Evolutionary conservation across 148 eudicot genomes (phyloP), one percentile per base, ranked within the genome.

Genomic region (Silene uniflora): DNA sequence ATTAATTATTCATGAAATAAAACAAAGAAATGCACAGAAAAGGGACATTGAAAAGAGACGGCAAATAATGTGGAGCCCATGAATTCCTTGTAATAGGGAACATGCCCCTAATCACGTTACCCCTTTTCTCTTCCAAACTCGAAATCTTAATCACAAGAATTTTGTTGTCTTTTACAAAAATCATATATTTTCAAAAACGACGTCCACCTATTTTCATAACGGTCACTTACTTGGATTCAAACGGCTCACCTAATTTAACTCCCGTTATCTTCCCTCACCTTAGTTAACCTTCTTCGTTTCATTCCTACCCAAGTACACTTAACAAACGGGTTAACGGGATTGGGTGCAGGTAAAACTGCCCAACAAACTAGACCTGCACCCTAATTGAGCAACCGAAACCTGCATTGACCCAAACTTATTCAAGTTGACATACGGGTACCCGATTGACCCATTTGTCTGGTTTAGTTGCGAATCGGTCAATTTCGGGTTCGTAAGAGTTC

Each of bases 141-240:
- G 7, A 4, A 4, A 22, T 70, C 72, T 68, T 68, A 70, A 22
- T 70, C 73, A 70, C 73, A 70, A 14, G 60, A 47, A 23, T 70
- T 70, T 24, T 52, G 60, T 46, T 69, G 72, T 69, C 22, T 67
- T 5, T 32, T 24, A 52, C 13, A 12, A 52, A 52, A 64, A 64
- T 17, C 10, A 68, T 7, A 77, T 44, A 25, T 27, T 47, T 71
- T 77, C 70, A 70, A 70, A 77, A 71, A 62, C 54, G 54, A 62
- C 80, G 35, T 77, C 75, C 80, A 71, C 52, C 70, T 6, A 62
- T 47, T 71, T 18, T 60, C 25, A 23, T 63, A 77, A 77, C 75
- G 80, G 80, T 76, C 73, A 77, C 80, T 71, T 62, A 29, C 75
- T 69, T 10, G 27, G 35, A 47, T 77, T 62, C 71, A 77, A 77